Evolutionary conservation across 2,329 filamentous ascomycete genomes (phyloP).

Genomic region (Trichoderma cornu-damae): DNA sequence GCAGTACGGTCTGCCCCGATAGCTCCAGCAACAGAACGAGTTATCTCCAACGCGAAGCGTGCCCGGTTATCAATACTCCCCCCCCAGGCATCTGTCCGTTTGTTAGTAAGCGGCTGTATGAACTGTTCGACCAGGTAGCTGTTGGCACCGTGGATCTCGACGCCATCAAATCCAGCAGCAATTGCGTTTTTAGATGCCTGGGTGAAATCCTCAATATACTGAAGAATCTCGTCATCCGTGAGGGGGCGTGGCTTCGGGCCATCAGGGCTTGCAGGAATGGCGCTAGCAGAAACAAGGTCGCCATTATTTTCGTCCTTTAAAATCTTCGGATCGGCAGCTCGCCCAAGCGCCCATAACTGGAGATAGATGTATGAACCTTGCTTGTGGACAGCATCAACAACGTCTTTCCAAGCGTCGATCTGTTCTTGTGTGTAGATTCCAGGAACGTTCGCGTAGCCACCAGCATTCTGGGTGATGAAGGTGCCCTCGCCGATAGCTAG

Average conservation of each 20-base stretch:
- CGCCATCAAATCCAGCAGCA: slow-evolving; percentile 62
- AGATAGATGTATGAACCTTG: slow-evolving; percentile 57
- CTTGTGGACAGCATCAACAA: slow-evolving; percentile 58
- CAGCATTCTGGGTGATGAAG: slow-evolving; percentile 33
- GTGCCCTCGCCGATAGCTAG: slow-evolving; percentile 45
- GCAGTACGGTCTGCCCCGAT: slow-evolving; percentile 47
- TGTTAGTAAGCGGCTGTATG: slow-evolving; percentile 47
- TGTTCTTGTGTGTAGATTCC: slow-evolving; percentile 56
- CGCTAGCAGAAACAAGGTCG: slow-evolving; percentile 4
- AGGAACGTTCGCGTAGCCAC: slow-evolving; percentile 39
- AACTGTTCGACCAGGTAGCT: slow-evolving; percentile 64
- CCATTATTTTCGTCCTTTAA: neutral
- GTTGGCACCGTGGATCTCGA: slow-evolving; percentile 56
- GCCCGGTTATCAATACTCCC: slow-evolving; percentile 50
- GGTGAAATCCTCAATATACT: slow-evolving; percentile 57
- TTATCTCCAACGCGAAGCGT: slow-evolving; percentile 46
- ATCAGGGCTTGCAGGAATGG: neutral
- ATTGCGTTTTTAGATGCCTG: slow-evolving; percentile 53
- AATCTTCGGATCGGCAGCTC: slow-evolving; percentile 31
- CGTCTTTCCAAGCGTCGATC: slow-evolving; percentile 53
- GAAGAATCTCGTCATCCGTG: slow-evolving; percentile 53
- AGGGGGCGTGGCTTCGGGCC: slow-evolving; percentile 1
- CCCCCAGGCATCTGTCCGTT: slow-evolving; percentile 50
- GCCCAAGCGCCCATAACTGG: slow-evolving; percentile 62
- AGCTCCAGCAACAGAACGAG: slow-evolving; percentile 37